Evolutionary conservation across 1,139 yeast species (phyloP).

Genomic region (Dujonia santamariae): DNA sequence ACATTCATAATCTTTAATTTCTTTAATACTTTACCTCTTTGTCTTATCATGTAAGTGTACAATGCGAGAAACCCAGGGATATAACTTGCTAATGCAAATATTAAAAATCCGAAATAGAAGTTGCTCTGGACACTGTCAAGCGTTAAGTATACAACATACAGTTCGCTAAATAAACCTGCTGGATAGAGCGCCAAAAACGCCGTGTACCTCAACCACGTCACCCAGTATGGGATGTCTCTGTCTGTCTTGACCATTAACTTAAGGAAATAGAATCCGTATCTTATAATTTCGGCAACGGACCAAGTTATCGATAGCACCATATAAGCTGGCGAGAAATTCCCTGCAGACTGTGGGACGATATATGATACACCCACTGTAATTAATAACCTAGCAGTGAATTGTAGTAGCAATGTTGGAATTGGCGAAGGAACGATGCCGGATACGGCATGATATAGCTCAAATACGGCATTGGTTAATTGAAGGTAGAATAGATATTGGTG

Average conservation of each 20-base stretch:
- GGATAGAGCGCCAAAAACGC: conserved; percentile 35
- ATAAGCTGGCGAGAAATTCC: conserved; percentile 27
- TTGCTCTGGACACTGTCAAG: conserved; percentile 13
- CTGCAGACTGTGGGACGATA: conserved; percentile 29
- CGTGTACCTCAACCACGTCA: conserved; percentile 33
- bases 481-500: conserved; percentile 27
- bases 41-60: conserved; percentile 33
- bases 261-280: conserved; percentile 27
- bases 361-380: conserved; percentile 32
- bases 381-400: conserved; percentile 31
- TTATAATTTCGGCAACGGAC: conserved; percentile 31
- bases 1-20: conserved; percentile 8
- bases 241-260: conserved; percentile 13
- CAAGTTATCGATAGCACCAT: conserved; percentile 29
- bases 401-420: conserved; percentile 25
- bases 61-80: conserved; percentile 32
- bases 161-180: conserved; percentile 30
- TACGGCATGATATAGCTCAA: conserved; percentile 26
- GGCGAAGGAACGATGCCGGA: conserved; percentile 31
- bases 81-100: conserved; percentile 26
- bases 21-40: conserved; percentile 22
- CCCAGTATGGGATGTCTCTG: conserved; percentile 16
- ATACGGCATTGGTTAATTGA: conserved; percentile 27
- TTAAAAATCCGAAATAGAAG: conserved; percentile 21
- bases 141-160: conserved; percentile 26